A percentile compares a stretch with the other conserved stretches of the same genome.
phyloP scores from a whole-genome alignment of 345 rosid genomes.

The Eucalyptus caleyi region DNA sequence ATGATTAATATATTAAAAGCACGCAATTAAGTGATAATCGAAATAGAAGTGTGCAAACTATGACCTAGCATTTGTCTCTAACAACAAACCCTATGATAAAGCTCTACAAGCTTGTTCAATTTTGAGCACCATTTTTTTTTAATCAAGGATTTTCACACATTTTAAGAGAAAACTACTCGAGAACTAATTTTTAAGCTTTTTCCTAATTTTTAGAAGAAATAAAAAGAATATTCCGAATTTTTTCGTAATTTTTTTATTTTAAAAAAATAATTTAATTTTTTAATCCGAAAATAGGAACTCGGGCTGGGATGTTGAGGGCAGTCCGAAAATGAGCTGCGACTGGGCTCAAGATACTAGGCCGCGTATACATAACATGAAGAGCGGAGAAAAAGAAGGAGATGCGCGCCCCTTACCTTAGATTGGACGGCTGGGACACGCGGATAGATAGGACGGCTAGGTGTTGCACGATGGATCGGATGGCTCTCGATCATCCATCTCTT shows the following conservation, averaged over 20 bases:
- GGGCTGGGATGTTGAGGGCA: background rate
- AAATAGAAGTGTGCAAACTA: background rate
- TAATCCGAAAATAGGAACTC: background rate
- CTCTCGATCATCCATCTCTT: no score
- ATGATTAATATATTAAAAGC: background rate
- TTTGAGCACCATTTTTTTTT: background rate
- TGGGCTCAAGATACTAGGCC: background rate
- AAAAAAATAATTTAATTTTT: no score
- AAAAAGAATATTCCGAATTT: no score
- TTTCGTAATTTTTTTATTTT: no score
- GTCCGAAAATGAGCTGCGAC: background rate
- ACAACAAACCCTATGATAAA: no score
- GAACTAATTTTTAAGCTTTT: background rate
- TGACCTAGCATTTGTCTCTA: background rate
- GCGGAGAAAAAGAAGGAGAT: background rate
- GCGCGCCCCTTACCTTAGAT: no score
- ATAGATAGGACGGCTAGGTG: no score
- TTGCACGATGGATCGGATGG: no score
- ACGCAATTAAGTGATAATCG: no score
- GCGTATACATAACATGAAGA: background rate
- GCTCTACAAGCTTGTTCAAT: background rate
- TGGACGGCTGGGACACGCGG: no score
- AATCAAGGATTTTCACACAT: background rate
- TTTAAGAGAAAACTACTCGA: background rate
- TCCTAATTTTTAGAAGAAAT: background rate